These are phyloP conservation scores for Linum trigynum DNA, from an alignment of 345 rosid species.

Conservation along the genomic window DNA sequence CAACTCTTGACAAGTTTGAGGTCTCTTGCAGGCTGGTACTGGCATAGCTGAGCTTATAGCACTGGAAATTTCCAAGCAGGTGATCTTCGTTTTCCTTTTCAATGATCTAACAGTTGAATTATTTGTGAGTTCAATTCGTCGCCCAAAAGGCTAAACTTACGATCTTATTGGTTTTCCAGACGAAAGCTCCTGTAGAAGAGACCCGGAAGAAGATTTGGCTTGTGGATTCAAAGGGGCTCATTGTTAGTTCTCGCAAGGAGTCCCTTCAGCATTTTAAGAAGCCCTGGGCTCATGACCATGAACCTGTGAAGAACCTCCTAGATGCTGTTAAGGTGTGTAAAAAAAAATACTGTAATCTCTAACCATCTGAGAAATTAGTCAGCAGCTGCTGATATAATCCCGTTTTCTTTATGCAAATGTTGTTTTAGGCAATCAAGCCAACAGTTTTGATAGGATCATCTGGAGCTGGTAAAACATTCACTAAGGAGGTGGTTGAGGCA, in stretches of 20 bases:
- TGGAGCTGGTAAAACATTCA: slow-evolving; percentile 85
- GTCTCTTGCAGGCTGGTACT: slow-evolving; percentile 75
- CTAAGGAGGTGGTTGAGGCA: slow-evolving; percentile 80
- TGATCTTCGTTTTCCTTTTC: slow-evolving; percentile 17
- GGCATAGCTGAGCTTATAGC: slow-evolving; percentile 97
- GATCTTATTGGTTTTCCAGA: slow-evolving; percentile 31
- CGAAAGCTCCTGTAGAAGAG: slow-evolving; percentile 53
- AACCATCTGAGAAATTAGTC: background rate
- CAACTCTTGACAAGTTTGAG: background rate
- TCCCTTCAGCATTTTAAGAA: slow-evolving; percentile 88
- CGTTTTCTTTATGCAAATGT: background rate
- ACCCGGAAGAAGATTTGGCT: slow-evolving; percentile 90
- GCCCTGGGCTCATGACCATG: slow-evolving; percentile 93
- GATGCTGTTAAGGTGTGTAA: slow-evolving; percentile 65
- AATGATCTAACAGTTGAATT: background rate
- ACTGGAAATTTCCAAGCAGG: slow-evolving; percentile 87
- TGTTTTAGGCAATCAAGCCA: slow-evolving; percentile 72
- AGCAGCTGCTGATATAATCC: too few species aligned
- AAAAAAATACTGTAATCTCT: slow-evolving; percentile 6
- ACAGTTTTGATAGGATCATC: slow-evolving; percentile 89
- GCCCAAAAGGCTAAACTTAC: slow-evolving; percentile 69
- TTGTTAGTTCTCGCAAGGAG: slow-evolving; percentile 59
- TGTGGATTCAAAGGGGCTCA: slow-evolving; percentile 94
- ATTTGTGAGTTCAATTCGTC: slow-evolving; percentile 1
- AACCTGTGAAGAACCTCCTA: slow-evolving; percentile 55